Evolutionary conservation across 148 eudicot genomes (phyloP).

Genomic region (Talinum fruticosum): DNA sequence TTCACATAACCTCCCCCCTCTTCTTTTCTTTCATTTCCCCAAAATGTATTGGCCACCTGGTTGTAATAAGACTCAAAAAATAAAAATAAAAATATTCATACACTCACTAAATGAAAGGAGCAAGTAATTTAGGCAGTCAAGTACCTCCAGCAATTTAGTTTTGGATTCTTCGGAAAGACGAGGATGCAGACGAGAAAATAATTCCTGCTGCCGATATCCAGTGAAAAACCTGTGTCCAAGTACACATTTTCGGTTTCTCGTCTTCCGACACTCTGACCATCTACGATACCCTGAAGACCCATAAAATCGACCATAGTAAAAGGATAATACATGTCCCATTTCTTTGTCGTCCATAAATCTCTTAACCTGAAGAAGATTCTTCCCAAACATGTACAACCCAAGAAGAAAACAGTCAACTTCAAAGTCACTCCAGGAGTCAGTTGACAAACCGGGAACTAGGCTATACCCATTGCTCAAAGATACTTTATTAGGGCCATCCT

Average conservation of each 20-base stretch:
- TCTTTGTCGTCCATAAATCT: constrained; percentile 54
- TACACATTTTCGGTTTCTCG: constrained; percentile 54
- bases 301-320: constrained; percentile 64
- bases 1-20: not conserved
- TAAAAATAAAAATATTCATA: constrained; percentile 1
- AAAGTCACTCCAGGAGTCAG: constrained; percentile 47
- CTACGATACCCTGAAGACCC: constrained; percentile 43
- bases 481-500: constrained; percentile 4
- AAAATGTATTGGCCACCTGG: not conserved
- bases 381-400: constrained; percentile 71
- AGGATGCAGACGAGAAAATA: constrained; percentile 55
- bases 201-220: constrained; percentile 69
- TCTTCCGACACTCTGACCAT: constrained; percentile 70
- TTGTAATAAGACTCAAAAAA: not conserved
- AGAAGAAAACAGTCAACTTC: constrained; percentile 67
- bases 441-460: constrained; percentile 47
- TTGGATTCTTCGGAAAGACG: constrained; percentile 56
- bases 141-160: constrained; percentile 60
- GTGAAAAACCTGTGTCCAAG: constrained; percentile 64
- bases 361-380: constrained; percentile 55
- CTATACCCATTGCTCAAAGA: constrained; percentile 17
- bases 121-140: constrained; percentile 10
- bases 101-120: constrained; percentile 7
- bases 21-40: not conserved
- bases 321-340: constrained; percentile 47